phyloP scores from a whole-genome alignment of 129 eudicot genomes.

The Lonicera japonica region DNA sequence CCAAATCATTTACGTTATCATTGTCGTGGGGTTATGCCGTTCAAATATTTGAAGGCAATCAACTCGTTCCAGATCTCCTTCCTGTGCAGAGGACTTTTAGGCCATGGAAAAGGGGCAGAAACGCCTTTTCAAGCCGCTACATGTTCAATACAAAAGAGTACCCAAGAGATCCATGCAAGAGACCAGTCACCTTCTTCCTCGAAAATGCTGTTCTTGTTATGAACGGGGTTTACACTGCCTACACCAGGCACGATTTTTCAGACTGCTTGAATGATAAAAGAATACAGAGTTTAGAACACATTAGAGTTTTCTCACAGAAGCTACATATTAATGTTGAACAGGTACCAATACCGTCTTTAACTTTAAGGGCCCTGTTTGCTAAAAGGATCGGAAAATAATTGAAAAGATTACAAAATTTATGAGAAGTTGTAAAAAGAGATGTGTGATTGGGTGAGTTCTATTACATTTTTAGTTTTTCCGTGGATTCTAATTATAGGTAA shows the following conservation, averaged over 20 bases:
- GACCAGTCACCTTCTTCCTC: constrained; percentile 55
- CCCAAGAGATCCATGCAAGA: constrained; percentile 38
- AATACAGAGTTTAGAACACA: constrained; percentile 22
- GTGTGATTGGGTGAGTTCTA: too few relatives aligned
- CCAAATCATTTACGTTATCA: constrained; percentile 48
- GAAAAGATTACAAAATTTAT: too few relatives aligned
- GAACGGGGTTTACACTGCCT: constrained; percentile 30
- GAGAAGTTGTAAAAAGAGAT: too few relatives aligned
- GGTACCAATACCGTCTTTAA: constrained; percentile 13
- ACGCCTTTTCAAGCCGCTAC: constrained; percentile 36
- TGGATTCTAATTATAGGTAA: too few relatives aligned
- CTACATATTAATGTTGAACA: constrained; percentile 24
- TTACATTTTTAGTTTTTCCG: too few relatives aligned
- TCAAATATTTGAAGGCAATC: constrained; percentile 69
- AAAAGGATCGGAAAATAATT: too few relatives aligned
- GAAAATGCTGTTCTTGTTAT: constrained; percentile 30
- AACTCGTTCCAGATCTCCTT: constrained; percentile 56
- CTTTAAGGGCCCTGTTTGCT: too few relatives aligned
- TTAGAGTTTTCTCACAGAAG: constrained; percentile 44
- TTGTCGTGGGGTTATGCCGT: constrained; percentile 79
- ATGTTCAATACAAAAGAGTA: constrained; percentile 56
- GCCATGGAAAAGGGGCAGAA: constrained; percentile 57
- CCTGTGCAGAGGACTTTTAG: constrained; percentile 45
- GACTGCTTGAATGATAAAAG: constrained; percentile 37
- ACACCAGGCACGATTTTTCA: constrained; percentile 23